A percentile compares a stretch with the other conserved stretches of the same genome.
phyloP scores from a whole-genome alignment of 148 eudicot species.

The Heliamphora exappendiculata region DNA sequence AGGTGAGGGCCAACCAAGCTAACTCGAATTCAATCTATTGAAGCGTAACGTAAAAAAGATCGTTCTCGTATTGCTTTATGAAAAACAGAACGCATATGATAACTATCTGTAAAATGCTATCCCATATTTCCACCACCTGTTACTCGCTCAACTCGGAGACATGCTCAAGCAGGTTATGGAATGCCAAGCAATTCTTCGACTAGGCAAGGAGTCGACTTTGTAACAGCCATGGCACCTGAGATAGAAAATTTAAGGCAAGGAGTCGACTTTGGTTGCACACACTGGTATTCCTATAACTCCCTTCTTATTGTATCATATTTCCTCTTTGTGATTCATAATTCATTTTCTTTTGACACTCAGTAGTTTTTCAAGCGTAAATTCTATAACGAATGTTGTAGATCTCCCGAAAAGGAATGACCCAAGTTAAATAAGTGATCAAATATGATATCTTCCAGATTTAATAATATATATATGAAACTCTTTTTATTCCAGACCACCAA shows the following conservation, averaged over 20 bases:
- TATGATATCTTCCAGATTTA: too few relatives aligned
- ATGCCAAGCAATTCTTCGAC: slow-evolving; percentile 70
- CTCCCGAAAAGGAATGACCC: too few relatives aligned
- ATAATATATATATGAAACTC: too few relatives aligned
- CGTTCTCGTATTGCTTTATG: too few relatives aligned
- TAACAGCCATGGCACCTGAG: slow-evolving; percentile 87
- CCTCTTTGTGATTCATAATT: neutral
- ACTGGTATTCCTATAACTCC: neutral
- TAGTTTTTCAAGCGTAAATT: slow-evolving; percentile 44
- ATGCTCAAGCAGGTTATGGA: slow-evolving; percentile 62
- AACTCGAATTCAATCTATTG: too few relatives aligned
- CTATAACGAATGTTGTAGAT: slow-evolving; percentile 68
- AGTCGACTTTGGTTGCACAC: neutral
- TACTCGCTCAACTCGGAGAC: slow-evolving; percentile 38
- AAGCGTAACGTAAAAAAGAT: too few relatives aligned
- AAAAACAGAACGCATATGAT: too few relatives aligned
- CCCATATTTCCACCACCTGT: slow-evolving; percentile 81
- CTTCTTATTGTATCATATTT: neutral
- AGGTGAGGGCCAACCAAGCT: too few relatives aligned
- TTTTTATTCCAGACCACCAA: too few relatives aligned
- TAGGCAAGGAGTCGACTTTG: too few relatives aligned
- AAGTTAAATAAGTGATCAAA: too few relatives aligned
- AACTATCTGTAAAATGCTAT: too few relatives aligned
- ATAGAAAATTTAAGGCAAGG: slow-evolving; percentile 66
- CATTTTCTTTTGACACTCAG: slow-evolving; percentile 27